Percentiles rank a stretch among this genome's conserved stretches.
phyloP scores from a whole-genome alignment of 306 rosid genomes.

The Dryas drummondii region DNA sequence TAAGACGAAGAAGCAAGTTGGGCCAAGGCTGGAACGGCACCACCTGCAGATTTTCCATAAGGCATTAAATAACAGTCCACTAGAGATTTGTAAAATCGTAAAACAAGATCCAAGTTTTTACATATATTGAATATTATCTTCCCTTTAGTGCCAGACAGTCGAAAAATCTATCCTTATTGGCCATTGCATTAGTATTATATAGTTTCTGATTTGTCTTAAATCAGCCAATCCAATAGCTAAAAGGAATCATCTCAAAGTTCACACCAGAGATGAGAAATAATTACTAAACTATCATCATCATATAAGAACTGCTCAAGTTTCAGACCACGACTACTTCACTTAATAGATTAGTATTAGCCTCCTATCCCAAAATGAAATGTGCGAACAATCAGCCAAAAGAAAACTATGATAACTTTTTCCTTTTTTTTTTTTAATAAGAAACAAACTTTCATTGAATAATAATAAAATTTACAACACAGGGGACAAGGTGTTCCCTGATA shows the following conservation, averaged over 20 bases:
- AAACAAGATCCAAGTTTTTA: not conserved
- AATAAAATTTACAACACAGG: too few species aligned
- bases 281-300: not conserved
- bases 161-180: not conserved
- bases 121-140: not conserved
- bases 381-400: too few species aligned
- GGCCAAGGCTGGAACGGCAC: constrained; percentile 75
- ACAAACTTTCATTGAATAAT: too few species aligned
- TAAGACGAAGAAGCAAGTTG: constrained; percentile 88
- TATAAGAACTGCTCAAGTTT: too few species aligned
- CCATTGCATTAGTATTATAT: not conserved
- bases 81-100: not conserved
- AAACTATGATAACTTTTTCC: too few species aligned
- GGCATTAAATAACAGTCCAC: constrained; percentile 1
- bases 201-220: not conserved
- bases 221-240: not conserved
- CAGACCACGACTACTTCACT: too few species aligned
- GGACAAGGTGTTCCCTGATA: too few species aligned
- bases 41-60: constrained; percentile 49
- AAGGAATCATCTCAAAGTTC: not conserved
- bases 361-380: too few species aligned
- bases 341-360: too few species aligned
- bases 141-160: not conserved
- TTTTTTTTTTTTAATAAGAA: too few species aligned
- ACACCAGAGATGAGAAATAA: not conserved